Conservation (phyloP, 805 yeast genomes). For the Candida silvicultrix region DNA sequence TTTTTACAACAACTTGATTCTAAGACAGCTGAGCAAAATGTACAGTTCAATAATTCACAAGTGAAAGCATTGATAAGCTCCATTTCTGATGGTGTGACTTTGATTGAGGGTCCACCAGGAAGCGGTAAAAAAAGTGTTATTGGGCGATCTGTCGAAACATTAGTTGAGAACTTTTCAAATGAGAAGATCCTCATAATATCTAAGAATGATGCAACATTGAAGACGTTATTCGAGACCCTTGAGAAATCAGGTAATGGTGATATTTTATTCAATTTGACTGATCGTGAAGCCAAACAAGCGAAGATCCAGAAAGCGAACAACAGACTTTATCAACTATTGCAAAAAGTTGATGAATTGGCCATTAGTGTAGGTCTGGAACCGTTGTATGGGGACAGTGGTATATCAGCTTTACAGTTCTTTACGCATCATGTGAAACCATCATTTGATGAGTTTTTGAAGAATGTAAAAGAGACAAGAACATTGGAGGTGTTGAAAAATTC, state of each 20-base stretch:
- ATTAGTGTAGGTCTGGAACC: slow-evolving; percentile 24
- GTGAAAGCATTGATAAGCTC: slow-evolving; percentile 19
- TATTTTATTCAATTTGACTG: slow-evolving; percentile 4
- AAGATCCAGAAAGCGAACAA: background rate
- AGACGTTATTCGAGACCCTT: background rate
- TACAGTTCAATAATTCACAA: background rate
- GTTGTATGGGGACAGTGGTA: slow-evolving; percentile 30
- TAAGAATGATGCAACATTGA: slow-evolving; percentile 2
- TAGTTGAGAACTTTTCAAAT: slow-evolving; percentile 16
- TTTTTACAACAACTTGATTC: background rate
- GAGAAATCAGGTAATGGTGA: background rate
- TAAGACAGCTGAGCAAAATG: background rate
- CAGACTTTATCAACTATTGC: slow-evolving; percentile 15
- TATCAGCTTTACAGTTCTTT: slow-evolving; percentile 29
- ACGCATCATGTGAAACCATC: slow-evolving; percentile 8
- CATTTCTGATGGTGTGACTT: slow-evolving; percentile 31
- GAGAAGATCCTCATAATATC: slow-evolving; percentile 10
- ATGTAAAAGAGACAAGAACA: background rate
- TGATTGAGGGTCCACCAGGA: slow-evolving; percentile 49
- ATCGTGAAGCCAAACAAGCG: background rate
- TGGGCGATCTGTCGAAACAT: slow-evolving; percentile 16
- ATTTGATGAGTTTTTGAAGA: slow-evolving; percentile 8
- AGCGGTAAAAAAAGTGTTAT: slow-evolving; percentile 39
- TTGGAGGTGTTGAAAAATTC: background rate
- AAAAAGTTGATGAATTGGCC: slow-evolving; percentile 26